Conservation (phyloP, 495 filamentous ascomycete species). For the Talaromyces proteolyticus region DNA sequence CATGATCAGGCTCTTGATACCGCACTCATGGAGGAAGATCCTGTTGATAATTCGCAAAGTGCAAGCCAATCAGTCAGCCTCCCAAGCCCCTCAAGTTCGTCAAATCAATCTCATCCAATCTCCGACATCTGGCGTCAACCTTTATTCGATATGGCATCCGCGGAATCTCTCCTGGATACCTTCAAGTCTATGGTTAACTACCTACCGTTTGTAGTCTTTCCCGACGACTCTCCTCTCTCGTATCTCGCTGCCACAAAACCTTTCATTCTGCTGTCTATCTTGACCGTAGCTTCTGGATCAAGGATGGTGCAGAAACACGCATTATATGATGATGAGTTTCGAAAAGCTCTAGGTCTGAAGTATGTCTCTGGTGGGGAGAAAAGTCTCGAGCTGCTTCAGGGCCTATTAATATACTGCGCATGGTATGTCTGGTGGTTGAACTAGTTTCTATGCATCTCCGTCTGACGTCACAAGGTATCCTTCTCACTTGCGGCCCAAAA, state of each 20-base stretch:
- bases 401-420: constrained; percentile 6
- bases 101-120: not conserved
- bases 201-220: constrained; percentile 1
- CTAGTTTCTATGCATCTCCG: not conserved
- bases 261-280: constrained; percentile 2
- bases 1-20: constrained; percentile 2
- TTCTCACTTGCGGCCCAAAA: constrained; percentile 6
- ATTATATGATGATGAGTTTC: constrained; percentile 6
- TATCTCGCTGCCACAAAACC: constrained; percentile 3
- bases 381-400: constrained; percentile 4
- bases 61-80: constrained; percentile 3
- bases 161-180: constrained; percentile 3
- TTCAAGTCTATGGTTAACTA: constrained; percentile 3
- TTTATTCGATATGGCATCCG: constrained; percentile 7
- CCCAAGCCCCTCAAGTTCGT: not conserved
- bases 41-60: not conserved
- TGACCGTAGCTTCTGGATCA: constrained; percentile 3
- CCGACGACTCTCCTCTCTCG: constrained; percentile 1
- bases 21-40: not conserved
- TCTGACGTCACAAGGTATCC: constrained; percentile 1
- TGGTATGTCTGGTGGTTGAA: not conserved
- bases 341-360: constrained; percentile 6
- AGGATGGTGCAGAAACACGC: constrained; percentile 6
- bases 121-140: constrained; percentile 5
- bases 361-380: constrained; percentile 4